Conservation (phyloP, 352 stramenopile species). For the Pythium folliculosum region DNA sequence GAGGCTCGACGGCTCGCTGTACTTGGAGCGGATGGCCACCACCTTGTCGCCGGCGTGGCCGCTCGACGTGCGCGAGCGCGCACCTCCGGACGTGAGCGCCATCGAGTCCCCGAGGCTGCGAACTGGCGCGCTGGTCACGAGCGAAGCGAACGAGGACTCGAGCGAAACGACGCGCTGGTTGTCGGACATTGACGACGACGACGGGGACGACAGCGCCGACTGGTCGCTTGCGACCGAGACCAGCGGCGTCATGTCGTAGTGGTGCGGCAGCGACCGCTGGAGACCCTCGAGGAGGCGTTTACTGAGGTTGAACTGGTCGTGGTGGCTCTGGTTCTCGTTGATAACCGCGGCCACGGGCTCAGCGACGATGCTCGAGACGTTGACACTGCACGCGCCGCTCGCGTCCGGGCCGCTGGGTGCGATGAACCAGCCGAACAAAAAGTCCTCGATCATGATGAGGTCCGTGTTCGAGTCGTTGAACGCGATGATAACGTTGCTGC, state of each 20-base stretch:
- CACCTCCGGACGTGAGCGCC: constrained; percentile 12
- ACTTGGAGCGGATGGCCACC: constrained; percentile 21
- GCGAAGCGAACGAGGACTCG: constrained; percentile 9
- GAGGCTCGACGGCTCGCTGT: constrained; percentile 36
- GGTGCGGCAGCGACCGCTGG: constrained; percentile 26
- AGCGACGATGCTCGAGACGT: constrained; percentile 31
- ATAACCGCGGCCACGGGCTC: constrained; percentile 20
- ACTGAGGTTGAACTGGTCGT: constrained; percentile 42
- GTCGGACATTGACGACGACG: constrained; percentile 14
- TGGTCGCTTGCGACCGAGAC: constrained; percentile 11
- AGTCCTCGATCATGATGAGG: constrained; percentile 27
- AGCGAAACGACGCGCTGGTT: constrained; percentile 13
- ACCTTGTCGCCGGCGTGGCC: constrained; percentile 10
- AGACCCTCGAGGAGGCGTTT: constrained; percentile 53
- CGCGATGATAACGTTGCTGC: constrained; percentile 33
- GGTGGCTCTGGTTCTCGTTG: constrained; percentile 25
- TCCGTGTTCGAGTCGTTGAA: constrained; percentile 31
- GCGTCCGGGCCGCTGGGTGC: constrained; percentile 15
- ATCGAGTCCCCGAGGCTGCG: neutral
- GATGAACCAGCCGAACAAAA: constrained; percentile 40
- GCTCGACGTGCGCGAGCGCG: constrained; percentile 14
- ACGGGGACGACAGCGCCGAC: neutral
- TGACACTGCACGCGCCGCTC: constrained; percentile 25
- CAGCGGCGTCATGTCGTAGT: constrained; percentile 21
- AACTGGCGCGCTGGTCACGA: neutral